Percentiles rank a stretch among this genome's conserved stretches.
These are phyloP conservation scores for Aspergillus brasiliensis DNA, from an alignment of 2,329 filamentous ascomycete genomes.

Conservation along the genomic window DNA sequence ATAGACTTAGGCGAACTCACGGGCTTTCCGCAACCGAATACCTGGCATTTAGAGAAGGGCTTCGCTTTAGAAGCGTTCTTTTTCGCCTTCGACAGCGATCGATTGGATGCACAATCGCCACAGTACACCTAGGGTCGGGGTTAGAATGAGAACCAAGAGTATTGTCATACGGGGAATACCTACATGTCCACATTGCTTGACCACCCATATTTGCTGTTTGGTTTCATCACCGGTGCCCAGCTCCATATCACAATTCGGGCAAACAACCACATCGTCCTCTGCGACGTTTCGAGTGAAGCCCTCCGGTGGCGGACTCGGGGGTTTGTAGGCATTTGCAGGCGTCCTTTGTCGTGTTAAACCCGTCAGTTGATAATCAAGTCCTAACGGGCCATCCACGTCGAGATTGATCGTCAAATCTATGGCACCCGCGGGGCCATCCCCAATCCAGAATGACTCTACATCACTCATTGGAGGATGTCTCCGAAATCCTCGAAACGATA, in stretches of 20 bases:
- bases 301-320: conserved; percentile 65
- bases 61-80: conserved; percentile 34
- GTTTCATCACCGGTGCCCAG: conserved; percentile 69
- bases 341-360: conserved; percentile 44
- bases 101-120: conserved; percentile 48
- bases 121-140: conserved; percentile 47
- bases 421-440: conserved; percentile 21
- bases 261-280: conserved; percentile 74
- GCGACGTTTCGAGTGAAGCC: conserved; percentile 79
- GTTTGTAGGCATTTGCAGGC: conserved; percentile 53
- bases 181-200: conserved; percentile 92
- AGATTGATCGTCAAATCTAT: conserved; percentile 31
- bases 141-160: conserved; percentile 11
- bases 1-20: conserved; percentile 44
- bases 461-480: conserved; percentile 6
- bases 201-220: conserved; percentile 89
- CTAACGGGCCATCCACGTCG: conserved; percentile 27
- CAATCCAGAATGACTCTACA: conserved; percentile 28
- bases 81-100: conserved; percentile 39
- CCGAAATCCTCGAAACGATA: not conserved
- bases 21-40: conserved; percentile 43
- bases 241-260: conserved; percentile 84
- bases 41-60: conserved; percentile 49
- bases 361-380: conserved; percentile 44
- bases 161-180: conserved; percentile 35